These are phyloP conservation scores for Colletotrichum truncatum DNA, from an alignment of 2,329 filamentous ascomycete genomes.

Conservation along the genomic window DNA sequence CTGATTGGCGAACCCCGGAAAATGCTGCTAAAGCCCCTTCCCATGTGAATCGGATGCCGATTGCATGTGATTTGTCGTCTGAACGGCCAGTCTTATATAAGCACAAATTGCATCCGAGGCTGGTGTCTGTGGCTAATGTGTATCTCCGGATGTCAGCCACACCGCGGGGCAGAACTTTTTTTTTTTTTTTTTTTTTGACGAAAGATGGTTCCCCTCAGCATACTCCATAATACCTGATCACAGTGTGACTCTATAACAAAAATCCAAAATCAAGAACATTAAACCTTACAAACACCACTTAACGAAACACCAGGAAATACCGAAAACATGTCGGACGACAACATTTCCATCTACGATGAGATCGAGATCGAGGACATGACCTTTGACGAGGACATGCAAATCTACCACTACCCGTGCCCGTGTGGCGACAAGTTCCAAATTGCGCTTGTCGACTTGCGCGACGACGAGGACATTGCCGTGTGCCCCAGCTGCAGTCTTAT, in stretches of 20 bases:
- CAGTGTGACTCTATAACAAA: conserved; percentile 18
- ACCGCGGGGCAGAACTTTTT: conserved; percentile 28
- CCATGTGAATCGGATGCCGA: conserved; percentile 28
- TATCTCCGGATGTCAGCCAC: neutral
- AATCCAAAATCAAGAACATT: neutral
- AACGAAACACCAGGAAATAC: neutral
- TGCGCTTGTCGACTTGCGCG: conserved; percentile 81
- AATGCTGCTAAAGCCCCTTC: conserved; percentile 16
- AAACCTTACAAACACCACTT: neutral
- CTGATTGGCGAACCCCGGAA: conserved; percentile 30
- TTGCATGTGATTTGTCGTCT: conserved; percentile 27
- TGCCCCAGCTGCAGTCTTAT: conserved; percentile 97
- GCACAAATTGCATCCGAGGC: no score
- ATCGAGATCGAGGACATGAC: conserved; percentile 99
- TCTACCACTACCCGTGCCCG: conserved; percentile 96
- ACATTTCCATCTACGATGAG: conserved; percentile 89
- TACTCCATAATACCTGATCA: neutral
- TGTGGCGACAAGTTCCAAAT: conserved; percentile 98
- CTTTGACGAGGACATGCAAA: conserved; percentile 81
- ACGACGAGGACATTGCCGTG: conserved; percentile 93
- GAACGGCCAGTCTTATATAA: neutral
- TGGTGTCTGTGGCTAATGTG: neutral
- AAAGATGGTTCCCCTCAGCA: neutral
- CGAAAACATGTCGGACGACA: conserved; percentile 68
- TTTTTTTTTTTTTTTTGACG: neutral